These are phyloP conservation scores for Crithidia mellificae DNA, from an alignment of 208 protist genomes.

Conservation along the genomic window DNA sequence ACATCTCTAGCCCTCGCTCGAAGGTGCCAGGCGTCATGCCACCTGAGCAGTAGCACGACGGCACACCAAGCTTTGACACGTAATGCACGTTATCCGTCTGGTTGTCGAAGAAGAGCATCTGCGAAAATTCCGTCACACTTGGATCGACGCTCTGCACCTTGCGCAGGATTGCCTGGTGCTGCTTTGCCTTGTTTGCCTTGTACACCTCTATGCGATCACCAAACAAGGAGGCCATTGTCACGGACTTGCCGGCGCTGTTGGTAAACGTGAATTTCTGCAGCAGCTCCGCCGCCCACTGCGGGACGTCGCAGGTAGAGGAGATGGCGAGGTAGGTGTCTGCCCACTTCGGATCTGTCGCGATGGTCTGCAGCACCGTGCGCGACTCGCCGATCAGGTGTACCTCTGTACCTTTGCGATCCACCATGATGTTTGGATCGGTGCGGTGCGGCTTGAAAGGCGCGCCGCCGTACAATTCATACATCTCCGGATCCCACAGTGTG, in stretches of 20 bases:
- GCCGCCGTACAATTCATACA: slow-evolving; percentile 88
- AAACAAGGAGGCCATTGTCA: slow-evolving; percentile 74
- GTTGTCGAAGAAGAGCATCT: slow-evolving; percentile 93
- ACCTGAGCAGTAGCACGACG: slow-evolving; percentile 72
- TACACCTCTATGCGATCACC: slow-evolving; percentile 78
- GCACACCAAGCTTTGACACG: slow-evolving; percentile 76
- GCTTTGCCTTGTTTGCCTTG: slow-evolving; percentile 67
- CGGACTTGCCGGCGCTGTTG: slow-evolving; percentile 25
- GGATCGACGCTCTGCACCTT: slow-evolving; percentile 47
- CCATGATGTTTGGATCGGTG: slow-evolving; percentile 46
- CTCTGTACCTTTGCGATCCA: slow-evolving; percentile 54
- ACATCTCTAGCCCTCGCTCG: slow-evolving; percentile 66
- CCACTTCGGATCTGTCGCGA: slow-evolving; percentile 56
- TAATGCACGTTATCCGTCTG: slow-evolving; percentile 77
- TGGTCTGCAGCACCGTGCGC: slow-evolving; percentile 59
- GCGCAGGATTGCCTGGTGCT: slow-evolving; percentile 59
- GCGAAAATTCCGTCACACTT: slow-evolving; percentile 56
- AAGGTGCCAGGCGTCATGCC: slow-evolving; percentile 77
- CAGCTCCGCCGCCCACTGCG: slow-evolving; percentile 79
- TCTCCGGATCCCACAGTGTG: slow-evolving; percentile 89
- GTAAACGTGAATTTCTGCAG: slow-evolving; percentile 68
- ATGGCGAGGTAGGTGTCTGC: slow-evolving; percentile 65
- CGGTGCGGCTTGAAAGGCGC: slow-evolving; percentile 65
- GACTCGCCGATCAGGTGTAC: slow-evolving; percentile 84
- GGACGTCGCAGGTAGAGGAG: slow-evolving; percentile 88